phyloP scores from a whole-genome alignment of 495 filamentous ascomycete genomes.

The Hyaloscypha variabilis region DNA sequence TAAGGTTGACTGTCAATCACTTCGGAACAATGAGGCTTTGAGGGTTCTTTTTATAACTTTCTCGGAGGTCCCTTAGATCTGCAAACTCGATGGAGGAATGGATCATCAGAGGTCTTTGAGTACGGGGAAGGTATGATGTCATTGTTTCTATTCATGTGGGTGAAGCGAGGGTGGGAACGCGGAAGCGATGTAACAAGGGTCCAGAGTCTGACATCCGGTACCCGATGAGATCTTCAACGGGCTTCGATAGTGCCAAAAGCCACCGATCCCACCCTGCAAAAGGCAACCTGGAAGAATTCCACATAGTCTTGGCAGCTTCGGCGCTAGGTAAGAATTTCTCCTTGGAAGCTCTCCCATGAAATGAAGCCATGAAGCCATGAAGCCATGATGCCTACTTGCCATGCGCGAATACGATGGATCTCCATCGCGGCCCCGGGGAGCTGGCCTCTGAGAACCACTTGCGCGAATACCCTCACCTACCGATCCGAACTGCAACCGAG shows the following conservation, averaged over 20 bases:
- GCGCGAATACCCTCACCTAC: too few species aligned
- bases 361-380: too few species aligned
- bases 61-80: constrained; percentile 6
- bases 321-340: not conserved
- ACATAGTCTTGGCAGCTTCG: not conserved
- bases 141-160: constrained; percentile 15
- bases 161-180: not conserved
- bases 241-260: not conserved
- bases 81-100: constrained; percentile 10
- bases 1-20: not conserved
- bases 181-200: constrained; percentile 1
- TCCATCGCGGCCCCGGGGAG: too few species aligned
- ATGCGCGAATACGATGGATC: too few species aligned
- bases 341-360: too few species aligned
- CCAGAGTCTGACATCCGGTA: not conserved
- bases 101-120: constrained; percentile 12
- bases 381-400: too few species aligned
- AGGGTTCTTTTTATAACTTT: not conserved
- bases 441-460: too few species aligned
- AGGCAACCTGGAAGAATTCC: not conserved
- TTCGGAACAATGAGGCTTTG: not conserved
- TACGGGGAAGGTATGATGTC: constrained; percentile 9
- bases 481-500: too few species aligned
- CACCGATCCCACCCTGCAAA: too few species aligned
- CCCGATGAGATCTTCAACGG: not conserved